A percentile compares a stretch with the other conserved stretches of the same genome.
phyloP scores from a whole-genome alignment of 176 grass and related monocot species.

The Elymus sibiricus region DNA sequence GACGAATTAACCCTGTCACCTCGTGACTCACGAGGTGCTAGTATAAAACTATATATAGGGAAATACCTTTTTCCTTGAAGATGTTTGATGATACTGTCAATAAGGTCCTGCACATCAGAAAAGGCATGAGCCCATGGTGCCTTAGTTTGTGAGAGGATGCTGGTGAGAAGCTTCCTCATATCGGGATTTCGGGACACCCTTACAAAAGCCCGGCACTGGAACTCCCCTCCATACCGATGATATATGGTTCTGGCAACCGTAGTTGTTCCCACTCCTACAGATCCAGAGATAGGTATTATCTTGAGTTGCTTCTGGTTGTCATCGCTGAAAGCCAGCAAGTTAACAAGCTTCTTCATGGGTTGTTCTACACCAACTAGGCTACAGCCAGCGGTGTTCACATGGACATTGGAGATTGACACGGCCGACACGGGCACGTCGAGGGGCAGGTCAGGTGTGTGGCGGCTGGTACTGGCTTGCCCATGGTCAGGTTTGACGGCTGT shows the following conservation, averaged over 20 bases:
- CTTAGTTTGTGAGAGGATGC: not conserved
- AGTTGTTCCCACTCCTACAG: not conserved
- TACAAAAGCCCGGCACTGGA: slow-evolving; percentile 3
- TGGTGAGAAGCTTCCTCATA: not conserved
- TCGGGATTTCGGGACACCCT: not conserved
- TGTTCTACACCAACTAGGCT: not conserved
- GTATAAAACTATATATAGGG: not conserved
- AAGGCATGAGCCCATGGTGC: not conserved
- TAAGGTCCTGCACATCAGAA: not conserved
- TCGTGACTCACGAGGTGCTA: too few relatives aligned
- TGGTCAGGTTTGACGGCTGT: not conserved
- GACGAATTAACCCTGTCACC: too few relatives aligned
- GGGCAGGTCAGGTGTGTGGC: not conserved
- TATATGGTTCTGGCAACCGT: not conserved
- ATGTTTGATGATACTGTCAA: not conserved
- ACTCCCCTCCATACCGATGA: not conserved
- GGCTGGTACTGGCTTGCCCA: not conserved
- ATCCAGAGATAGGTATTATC: not conserved
- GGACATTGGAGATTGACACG: not conserved
- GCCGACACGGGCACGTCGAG: not conserved
- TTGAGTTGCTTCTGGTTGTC: not conserved
- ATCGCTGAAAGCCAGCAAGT: not conserved
- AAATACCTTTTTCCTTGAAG: not conserved
- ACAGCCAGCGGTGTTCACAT: not conserved
- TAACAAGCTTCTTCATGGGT: not conserved